These are phyloP conservation scores for Oxyria digyna DNA, from an alignment of 148 eudicot genomes.

Conservation along the genomic window DNA sequence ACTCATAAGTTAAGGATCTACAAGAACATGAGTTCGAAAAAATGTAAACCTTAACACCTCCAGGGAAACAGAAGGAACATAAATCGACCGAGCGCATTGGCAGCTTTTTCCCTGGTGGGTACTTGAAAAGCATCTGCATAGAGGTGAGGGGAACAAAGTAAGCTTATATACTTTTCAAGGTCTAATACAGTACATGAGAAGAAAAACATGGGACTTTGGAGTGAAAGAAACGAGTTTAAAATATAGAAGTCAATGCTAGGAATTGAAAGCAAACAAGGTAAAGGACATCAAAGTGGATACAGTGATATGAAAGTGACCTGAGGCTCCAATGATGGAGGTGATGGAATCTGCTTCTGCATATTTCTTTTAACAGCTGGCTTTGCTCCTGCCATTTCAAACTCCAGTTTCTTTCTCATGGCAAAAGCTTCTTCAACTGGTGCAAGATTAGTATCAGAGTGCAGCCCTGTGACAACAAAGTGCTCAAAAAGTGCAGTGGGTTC, in stretches of 20 bases:
- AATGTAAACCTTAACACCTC: slow-evolving; percentile 51
- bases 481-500: slow-evolving; percentile 83
- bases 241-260: not conserved
- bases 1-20: not conserved
- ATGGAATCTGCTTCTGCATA: slow-evolving; percentile 23
- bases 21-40: not conserved
- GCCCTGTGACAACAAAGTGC: slow-evolving; percentile 78
- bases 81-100: slow-evolving; percentile 70
- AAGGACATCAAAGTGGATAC: not conserved
- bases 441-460: slow-evolving; percentile 78
- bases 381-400: slow-evolving; percentile 30
- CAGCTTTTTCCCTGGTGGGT: slow-evolving; percentile 78
- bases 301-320: not conserved
- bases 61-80: slow-evolving; percentile 88
- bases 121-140: slow-evolving; percentile 66
- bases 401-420: slow-evolving; percentile 66
- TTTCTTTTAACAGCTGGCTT: slow-evolving; percentile 25
- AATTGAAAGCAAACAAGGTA: not conserved
- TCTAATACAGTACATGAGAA: not conserved
- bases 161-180: not conserved
- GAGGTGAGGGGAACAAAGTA: not conserved
- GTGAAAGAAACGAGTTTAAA: not conserved
- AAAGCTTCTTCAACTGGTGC: slow-evolving; percentile 66
- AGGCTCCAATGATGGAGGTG: slow-evolving; percentile 64
- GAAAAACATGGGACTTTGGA: not conserved